Base-by-base conservation (phyloP, 345 rosid species). In the Eutrema japonicum region DNA sequence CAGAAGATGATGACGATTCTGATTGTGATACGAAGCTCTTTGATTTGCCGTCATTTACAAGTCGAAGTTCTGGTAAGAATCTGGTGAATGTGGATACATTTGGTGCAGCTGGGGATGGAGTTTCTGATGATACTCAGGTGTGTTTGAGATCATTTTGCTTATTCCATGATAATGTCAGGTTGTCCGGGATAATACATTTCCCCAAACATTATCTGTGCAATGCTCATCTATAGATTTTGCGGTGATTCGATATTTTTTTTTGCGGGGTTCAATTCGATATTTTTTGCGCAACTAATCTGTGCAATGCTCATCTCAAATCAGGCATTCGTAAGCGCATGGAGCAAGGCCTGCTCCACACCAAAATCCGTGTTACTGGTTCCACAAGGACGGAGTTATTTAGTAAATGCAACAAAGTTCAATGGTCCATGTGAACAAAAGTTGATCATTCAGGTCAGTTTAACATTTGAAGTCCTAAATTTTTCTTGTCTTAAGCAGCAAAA, bases 71-170 rank as follows among this genome's bases (percentile, higher is more conserved):
- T 47, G 69, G 85, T 74, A 86, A 83, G 82, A 91, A 81, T 78
- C 81, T 90, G 66, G 96, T 96, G 71, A 92, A 90, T 75, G 98
- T 96, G 43, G 96, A 96, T 76, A 85, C 94, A 83, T 96, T 96
- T 60, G 96, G 90, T 70, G 96, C 99, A 45, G 89, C 47, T 73
- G 99, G 97, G 78, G 87, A 96, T 87, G 99, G 97, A 61, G 81
- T 89, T 79, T 82, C 95, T 64, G 99, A 96, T 83, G 98, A 96
- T 76, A 90, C 98, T 33, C 77, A 89, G 99, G 99, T 96, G 51
- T 52, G 66, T 74, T 60, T 73, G 63, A 10, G 50, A 59, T 18
- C 45, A 27, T 62, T 68, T 54, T 27, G 4, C 16, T 37, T 46
- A 53, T 45, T 53, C 12, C 74, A 43, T 68, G 33, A 11, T n/a